phyloP scores from a whole-genome alignment of 768 basidiomycete species.

The Pleurotus ostreatus region DNA sequence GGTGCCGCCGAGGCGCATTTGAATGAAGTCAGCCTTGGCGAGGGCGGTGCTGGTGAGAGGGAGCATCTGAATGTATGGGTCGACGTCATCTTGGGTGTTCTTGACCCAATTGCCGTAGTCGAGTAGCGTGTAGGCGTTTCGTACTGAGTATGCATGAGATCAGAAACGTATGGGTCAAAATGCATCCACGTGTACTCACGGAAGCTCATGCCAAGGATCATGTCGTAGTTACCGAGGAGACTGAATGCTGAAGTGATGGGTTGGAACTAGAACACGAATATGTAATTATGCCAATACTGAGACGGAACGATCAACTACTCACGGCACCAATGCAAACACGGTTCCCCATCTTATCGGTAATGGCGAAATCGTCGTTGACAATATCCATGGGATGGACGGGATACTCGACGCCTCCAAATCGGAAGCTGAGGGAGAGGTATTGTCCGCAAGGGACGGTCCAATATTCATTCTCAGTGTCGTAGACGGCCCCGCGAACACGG shows the following conservation, averaged over 20 bases:
- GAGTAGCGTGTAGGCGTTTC: constrained; percentile 69
- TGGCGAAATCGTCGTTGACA: constrained; percentile 54
- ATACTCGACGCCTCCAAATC: constrained; percentile 64
- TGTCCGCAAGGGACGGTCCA: constrained; percentile 79
- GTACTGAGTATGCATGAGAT: constrained; percentile 43
- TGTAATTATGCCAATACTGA: background rate
- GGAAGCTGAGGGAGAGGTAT: constrained; percentile 65
- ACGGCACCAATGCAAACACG: constrained; percentile 67
- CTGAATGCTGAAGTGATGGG: constrained; percentile 80
- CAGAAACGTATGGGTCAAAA: background rate
- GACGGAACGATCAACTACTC: constrained; percentile 21
- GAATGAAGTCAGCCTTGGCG: constrained; percentile 65
- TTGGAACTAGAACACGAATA: constrained; percentile 56
- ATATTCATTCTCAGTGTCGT: constrained; percentile 46
- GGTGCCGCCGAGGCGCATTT: constrained; percentile 53
- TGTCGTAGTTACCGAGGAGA: constrained; percentile 72
- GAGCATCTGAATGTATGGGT: constrained; percentile 70
- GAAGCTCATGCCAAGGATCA: constrained; percentile 82
- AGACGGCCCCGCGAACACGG: constrained; percentile 68
- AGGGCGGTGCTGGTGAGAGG: constrained; percentile 48
- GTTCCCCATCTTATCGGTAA: constrained; percentile 43
- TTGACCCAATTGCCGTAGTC: constrained; percentile 70
- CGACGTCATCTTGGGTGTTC: constrained; percentile 38
- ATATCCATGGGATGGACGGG: constrained; percentile 75
- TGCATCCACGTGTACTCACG: constrained; percentile 36